Evolutionary conservation across 306 rosid species (phyloP), one percentile per base, ranked within the genome.

Genomic region (Abrus precatorius): DNA sequence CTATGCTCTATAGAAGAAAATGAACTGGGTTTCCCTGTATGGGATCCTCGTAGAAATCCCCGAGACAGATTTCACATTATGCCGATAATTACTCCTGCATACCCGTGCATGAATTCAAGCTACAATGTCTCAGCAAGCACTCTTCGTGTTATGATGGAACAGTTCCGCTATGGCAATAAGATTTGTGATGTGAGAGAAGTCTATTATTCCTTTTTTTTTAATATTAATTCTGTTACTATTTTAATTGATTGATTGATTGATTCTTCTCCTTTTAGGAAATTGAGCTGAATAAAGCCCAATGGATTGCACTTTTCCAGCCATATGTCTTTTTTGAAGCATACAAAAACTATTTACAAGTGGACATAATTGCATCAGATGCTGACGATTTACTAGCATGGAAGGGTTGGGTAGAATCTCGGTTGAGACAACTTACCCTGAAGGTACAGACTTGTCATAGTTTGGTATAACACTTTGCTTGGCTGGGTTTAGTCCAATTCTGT

Each of bases 71-170:
- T 80, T 84, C 99, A 95, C 86, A 92, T 38, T 60, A 95, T 93
- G 99, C 99, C 99, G 53, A 95, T 95, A 74, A 93, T 95, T 70
- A 95, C 99, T 86, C 99, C 99, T 50, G 96, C 99, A 48, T 95
- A 95, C 89, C 99, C 99, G 70, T 91, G 99, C 91, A 95, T 95
- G 98, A 95, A 95, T 83, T 95, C 99, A 85, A 95, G 99, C 85
- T 95, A 93, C 85, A 95, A 93, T 86, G 99, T 93, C 67, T 95
- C 99, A 1, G 82, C 88, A 80, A 95, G 99, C 88, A 95, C 99
- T 69, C 91, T 93, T n/a, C 96, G 99, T 76, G 99, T 93, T 80
- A 95, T 95, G 93, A 86, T 82, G 89, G 98, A 95, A 79, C 99
- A 95, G 87, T 95, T 95, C 85, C 65, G 76, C 57, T 76, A 80